Conservation (phyloP, 345 rosid genomes). For the Euclidium syriacum region DNA sequence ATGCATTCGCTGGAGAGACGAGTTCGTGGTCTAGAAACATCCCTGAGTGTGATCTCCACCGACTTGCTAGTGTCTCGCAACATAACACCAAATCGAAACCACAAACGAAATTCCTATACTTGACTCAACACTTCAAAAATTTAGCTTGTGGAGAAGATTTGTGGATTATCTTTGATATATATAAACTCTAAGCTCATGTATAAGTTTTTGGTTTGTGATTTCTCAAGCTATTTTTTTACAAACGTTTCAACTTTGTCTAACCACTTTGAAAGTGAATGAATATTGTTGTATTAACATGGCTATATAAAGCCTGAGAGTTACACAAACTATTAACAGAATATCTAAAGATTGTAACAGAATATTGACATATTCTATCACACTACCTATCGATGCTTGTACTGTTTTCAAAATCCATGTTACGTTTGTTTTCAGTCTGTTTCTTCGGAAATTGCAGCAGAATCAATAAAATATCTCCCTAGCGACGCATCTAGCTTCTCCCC, state of each 20-base stretch:
- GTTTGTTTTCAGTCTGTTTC: constrained; percentile 3
- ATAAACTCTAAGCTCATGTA: constrained; percentile 1
- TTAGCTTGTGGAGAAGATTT: constrained; percentile 4
- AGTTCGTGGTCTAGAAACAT: constrained; percentile 80
- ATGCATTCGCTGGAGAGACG: constrained; percentile 80
- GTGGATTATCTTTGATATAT: background rate
- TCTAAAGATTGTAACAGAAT: too few species aligned
- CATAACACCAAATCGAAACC: constrained; percentile 17
- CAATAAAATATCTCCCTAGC: constrained; percentile 39
- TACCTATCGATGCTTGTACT: background rate
- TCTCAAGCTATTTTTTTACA: constrained; percentile 11
- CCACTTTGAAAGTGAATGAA: too few species aligned
- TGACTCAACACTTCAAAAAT: background rate
- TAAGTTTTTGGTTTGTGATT: background rate
- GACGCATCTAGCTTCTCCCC: constrained; percentile 86
- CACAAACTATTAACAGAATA: too few species aligned
- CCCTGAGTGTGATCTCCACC: constrained; percentile 74
- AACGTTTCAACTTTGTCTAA: constrained; percentile 10
- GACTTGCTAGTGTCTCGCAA: constrained; percentile 41
- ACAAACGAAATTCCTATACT: constrained; percentile 9
- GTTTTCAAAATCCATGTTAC: background rate
- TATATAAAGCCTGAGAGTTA: too few species aligned
- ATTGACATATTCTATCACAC: too few species aligned
- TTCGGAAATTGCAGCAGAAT: background rate
- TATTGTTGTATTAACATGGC: too few species aligned